Evolutionary conservation across 768 basidiomycete genomes (phyloP).

Genomic region (Holtermannia corniformis): DNA sequence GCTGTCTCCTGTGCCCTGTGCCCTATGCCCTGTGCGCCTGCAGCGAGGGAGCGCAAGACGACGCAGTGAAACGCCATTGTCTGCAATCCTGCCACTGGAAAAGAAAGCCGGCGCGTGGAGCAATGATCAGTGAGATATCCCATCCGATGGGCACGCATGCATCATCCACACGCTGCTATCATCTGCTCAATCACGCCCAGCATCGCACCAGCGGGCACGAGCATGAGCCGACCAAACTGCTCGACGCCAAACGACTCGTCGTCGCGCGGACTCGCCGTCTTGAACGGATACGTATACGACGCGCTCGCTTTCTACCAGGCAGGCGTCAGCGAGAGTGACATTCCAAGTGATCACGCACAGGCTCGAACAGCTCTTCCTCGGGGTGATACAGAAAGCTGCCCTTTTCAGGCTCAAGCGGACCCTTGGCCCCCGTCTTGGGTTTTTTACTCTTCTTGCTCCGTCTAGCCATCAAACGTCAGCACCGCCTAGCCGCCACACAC

Average conservation of each 20-base stretch:
- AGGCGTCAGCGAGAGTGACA: not conserved
- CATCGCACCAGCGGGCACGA: conserved; percentile 44
- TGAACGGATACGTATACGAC: conserved; percentile 51
- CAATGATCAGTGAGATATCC: too few species aligned
- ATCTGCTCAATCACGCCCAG: not conserved
- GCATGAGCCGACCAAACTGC: conserved; percentile 56
- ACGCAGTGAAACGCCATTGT: too few species aligned
- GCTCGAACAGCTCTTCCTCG: conserved; percentile 66
- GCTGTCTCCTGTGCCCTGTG: too few species aligned
- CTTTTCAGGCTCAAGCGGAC: conserved; percentile 38
- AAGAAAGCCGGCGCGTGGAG: too few species aligned
- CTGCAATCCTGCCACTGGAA: too few species aligned
- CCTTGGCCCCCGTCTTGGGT: conserved; percentile 45
- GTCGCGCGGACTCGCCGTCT: conserved; percentile 50
- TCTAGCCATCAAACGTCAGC: conserved; percentile 31
- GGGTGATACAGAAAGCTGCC: conserved; percentile 69
- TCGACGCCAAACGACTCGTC: conserved; percentile 65
- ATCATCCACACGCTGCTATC: not conserved
- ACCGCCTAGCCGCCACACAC: not conserved
- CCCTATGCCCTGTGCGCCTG: too few species aligned
- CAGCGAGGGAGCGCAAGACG: too few species aligned
- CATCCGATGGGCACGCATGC: too few species aligned
- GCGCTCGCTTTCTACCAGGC: conserved; percentile 48
- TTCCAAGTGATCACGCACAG: conserved; percentile 46
- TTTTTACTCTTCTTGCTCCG: conserved; percentile 27